Base-by-base conservation (phyloP, 192 early-diverging fungal genomes). In the Irineochytrium annulatum region DNA sequence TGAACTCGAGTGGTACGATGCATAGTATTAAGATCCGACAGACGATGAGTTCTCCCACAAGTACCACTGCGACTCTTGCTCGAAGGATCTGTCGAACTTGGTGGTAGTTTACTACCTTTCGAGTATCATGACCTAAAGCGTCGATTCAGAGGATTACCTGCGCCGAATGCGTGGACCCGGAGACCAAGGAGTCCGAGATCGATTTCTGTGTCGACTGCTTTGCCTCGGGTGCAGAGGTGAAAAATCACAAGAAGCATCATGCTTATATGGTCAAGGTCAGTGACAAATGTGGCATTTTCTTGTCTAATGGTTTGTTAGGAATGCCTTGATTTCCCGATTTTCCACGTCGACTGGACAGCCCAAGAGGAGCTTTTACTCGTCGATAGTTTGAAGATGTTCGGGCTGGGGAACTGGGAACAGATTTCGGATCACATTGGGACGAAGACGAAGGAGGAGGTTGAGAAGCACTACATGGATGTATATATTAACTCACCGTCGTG, bases 401-500 rank as follows among this genome's bases (percentile, higher is more conserved):
- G 97, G 22, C 83, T 97, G 55, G 97, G 97, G 32, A 98, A 97
- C 75, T 99, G 94, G 94, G 89, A 90, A 64, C 91, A 93, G 45
- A 89, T 95, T 31, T 87, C 93, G 0, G 92, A 92, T 51, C 89
- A 94, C 60, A 88, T 97, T 26, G 91, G 92, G 16, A 93, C 92
- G 31, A 94, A 94, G 66, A 87, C 84, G 19, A 85, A 86, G 51
- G 82, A 88, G 45, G 91, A 97, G 67, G 90, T 89, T 65, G 90
- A 89, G 52, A 75, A 84, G 44, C 97, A 99, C 63, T 99, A 99
- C 71, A 60, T 90, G 28, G 71, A 86, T 17, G 84, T 91, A 1
- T 99, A 93, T 67, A 78, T 91, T 3, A 66, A 79, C 19, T 87
- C 87, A 20, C 68, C 81, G 0, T 58, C 60, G 0, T 97, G 93